Conservation (phyloP, 768 basidiomycete genomes). For the Phylloporus rhodoxanthus region DNA sequence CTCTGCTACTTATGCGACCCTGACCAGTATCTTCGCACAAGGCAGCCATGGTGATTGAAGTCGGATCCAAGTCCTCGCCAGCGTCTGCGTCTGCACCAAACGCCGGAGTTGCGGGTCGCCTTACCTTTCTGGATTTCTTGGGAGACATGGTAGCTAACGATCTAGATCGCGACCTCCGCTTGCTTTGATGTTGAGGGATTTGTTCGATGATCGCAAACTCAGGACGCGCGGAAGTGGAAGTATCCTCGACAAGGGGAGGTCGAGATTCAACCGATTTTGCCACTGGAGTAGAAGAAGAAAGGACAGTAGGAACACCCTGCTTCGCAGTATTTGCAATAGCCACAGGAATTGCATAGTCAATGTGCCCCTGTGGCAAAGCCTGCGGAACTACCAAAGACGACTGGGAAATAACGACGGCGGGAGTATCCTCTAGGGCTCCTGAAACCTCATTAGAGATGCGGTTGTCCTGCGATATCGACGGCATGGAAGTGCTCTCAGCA, state of each 20-base stretch:
- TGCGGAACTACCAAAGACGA: constrained; percentile 6
- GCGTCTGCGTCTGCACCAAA: constrained; percentile 58
- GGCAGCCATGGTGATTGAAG: constrained; percentile 73
- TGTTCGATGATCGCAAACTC: constrained; percentile 11
- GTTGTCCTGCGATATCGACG: constrained; percentile 13
- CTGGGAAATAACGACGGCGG: neutral
- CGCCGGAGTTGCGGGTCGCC: constrained; percentile 47
- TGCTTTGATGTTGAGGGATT: constrained; percentile 7
- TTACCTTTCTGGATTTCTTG: constrained; percentile 33
- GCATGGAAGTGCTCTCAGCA: constrained; percentile 16
- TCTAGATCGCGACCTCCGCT: constrained; percentile 17
- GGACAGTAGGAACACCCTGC: constrained; percentile 14
- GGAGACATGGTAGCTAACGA: constrained; percentile 12
- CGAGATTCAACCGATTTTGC: constrained; percentile 2
- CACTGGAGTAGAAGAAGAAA: constrained; percentile 13
- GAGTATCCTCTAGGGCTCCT: neutral
- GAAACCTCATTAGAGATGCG: constrained; percentile 9
- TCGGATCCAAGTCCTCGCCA: constrained; percentile 79
- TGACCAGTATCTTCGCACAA: constrained; percentile 74
- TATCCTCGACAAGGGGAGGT: constrained; percentile 1
- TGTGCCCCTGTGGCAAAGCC: constrained; percentile 4
- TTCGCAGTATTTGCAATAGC: constrained; percentile 1
- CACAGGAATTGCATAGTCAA: constrained; percentile 1
- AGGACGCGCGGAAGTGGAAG: neutral
- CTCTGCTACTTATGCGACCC: constrained; percentile 75